phyloP scores from a whole-genome alignment of 768 basidiomycete genomes.

The Hysterangium stoloniferum region DNA sequence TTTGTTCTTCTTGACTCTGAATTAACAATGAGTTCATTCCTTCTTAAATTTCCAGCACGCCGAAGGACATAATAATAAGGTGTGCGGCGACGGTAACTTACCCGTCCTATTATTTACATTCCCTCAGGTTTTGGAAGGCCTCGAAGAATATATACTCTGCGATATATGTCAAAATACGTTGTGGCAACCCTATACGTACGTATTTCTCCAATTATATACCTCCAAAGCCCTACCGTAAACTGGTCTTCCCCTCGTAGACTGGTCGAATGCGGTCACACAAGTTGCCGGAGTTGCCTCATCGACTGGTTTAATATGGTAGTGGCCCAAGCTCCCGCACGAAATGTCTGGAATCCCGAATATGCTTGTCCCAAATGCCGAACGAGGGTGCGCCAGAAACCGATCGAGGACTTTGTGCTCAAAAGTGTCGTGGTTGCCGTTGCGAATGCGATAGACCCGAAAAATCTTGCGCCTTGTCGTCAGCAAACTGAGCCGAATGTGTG shows the following conservation, averaged over 20 bases:
- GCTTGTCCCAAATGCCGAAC: conserved; percentile 64
- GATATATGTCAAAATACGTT: conserved; percentile 57
- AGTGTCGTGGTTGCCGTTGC: conserved; percentile 45
- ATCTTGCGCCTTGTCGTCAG: background rate
- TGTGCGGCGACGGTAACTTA: background rate
- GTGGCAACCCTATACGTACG: conserved; percentile 63
- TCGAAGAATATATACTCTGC: conserved; percentile 52
- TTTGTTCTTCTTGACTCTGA: background rate
- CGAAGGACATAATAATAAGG: background rate
- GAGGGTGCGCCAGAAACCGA: conserved; percentile 39
- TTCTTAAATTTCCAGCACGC: background rate
- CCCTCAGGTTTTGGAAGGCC: background rate
- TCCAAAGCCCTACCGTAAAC: too few relatives aligned
- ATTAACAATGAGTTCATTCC: background rate
- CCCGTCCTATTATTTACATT: background rate
- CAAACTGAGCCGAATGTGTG: background rate
- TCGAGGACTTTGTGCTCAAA: conserved; percentile 58
- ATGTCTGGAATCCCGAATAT: conserved; percentile 40
- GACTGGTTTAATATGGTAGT: conserved; percentile 46
- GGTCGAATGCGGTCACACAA: conserved; percentile 61
- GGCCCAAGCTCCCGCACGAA: conserved; percentile 36
- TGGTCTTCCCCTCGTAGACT: conserved; percentile 43
- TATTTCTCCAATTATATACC: conserved; percentile 2
- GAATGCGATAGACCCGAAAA: conserved; percentile 19
- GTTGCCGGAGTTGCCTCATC: conserved; percentile 53